Base-by-base conservation (phyloP, 176 grass and related monocot species). In the Urochloa ruziziensis region DNA sequence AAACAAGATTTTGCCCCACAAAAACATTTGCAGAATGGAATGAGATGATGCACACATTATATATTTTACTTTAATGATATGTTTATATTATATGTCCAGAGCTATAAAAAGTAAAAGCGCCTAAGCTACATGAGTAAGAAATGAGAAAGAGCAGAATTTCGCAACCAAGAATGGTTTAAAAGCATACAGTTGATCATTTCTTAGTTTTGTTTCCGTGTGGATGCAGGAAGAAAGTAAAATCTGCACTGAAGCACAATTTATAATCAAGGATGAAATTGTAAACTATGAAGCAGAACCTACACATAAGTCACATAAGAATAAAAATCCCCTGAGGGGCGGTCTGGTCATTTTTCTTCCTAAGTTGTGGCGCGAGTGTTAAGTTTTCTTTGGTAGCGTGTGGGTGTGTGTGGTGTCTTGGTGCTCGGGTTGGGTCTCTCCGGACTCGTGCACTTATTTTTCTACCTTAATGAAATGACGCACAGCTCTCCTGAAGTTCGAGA, bases 101-200 rank as follows among this genome's bases (percentile, higher is more conserved):
- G 43, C 9, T 33, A 64, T 74, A 18, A 51, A 18, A 11, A 62
- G 25, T 30, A 74, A 65, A 60, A 65, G 32, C 43, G 39, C 16
- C 16, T 18, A 2, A 2, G 15, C 27, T 60, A 63, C 32, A 6
- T 7, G 7, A 51, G 39, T 49, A 14, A 7, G 21, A 43, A 67
- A 65, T 69, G 51, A 57, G 57, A 39, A 78, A n/a, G 24, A 78
- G 46, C 73, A 57, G 25, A 69, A 64, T 56, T 40, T 63, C 5
- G 18, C 64, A 83, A 68, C 40, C 73, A 82, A n/a, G 19, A 74
- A 16, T 70, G 43, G 52, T 61, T 40, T n/a, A 83, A 62, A 25
- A 77, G 33, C 19, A 78, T 37, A 68, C 32, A 76, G 29, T 40
- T 34, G 28, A 68, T 67, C 39, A 1, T 23, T 76, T 88, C 44